Percentiles rank a stretch among this genome's conserved stretches.
Evolutionary conservation across 108 stramenopile genomes (phyloP).

Genomic region (Skeletonema grethae): DNA sequence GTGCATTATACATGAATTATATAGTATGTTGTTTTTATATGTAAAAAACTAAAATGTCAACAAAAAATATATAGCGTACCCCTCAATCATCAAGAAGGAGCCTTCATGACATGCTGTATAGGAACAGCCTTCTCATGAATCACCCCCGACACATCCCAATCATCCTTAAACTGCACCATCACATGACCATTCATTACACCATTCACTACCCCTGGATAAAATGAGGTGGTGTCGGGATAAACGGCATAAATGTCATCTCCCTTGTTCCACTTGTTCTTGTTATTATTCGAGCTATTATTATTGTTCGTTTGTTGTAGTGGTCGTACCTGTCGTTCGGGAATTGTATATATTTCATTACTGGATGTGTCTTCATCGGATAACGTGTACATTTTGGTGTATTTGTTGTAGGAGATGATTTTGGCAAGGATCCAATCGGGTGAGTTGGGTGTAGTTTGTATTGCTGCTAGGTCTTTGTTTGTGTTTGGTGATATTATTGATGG

Average conservation of each 20-base stretch:
- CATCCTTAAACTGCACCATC: conserved; percentile 83
- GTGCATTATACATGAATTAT: neutral
- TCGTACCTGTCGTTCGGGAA: conserved; percentile 72
- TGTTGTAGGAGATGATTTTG: conserved; percentile 73
- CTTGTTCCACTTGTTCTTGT: conserved; percentile 26
- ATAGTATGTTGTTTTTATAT: neutral
- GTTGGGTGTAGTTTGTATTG: conserved; percentile 67
- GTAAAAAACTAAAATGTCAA: neutral
- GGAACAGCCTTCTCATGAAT: conserved; percentile 82
- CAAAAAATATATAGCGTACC: no score
- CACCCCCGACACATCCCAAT: conserved; percentile 75
- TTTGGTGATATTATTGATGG: conserved; percentile 16
- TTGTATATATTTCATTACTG: conserved; percentile 73
- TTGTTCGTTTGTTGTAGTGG: conserved; percentile 22
- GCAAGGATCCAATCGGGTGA: conserved; percentile 86
- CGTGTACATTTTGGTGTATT: conserved; percentile 66
- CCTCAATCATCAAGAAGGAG: no score
- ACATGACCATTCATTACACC: conserved; percentile 49
- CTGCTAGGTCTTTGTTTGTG: conserved; percentile 74
- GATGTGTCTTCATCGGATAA: conserved; percentile 83
- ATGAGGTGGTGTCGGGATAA: conserved; percentile 87
- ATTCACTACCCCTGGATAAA: conserved; percentile 77
- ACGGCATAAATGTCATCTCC: conserved; percentile 81
- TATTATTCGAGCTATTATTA: neutral
- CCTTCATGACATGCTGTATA: conserved; percentile 74